A percentile compares a stretch with the other conserved stretches of the same genome.
Conservation (phyloP, 768 basidiomycete genomes). For the Mrakia blollopis region DNA sequence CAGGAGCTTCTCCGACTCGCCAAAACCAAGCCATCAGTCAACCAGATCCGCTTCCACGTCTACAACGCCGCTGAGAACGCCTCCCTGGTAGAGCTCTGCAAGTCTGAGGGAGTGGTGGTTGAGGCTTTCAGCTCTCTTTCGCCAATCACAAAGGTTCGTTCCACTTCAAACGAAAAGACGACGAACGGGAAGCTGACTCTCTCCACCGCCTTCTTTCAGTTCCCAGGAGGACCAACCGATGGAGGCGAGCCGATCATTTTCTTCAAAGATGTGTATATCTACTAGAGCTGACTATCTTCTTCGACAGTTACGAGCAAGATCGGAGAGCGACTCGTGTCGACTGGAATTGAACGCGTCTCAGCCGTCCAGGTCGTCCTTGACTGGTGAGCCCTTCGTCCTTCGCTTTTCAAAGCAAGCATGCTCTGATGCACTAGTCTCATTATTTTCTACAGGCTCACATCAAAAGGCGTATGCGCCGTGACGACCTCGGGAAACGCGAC, state of each 20-base stretch:
- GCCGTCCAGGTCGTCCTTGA: constrained; percentile 22
- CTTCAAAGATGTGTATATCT: not conserved
- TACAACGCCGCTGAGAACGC: constrained; percentile 23
- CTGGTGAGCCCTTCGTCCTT: not conserved
- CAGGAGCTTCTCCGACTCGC: not conserved
- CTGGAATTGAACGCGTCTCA: not conserved
- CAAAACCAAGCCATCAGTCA: constrained; percentile 24
- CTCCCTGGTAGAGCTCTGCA: not conserved
- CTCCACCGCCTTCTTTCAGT: not conserved
- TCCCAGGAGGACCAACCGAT: constrained; percentile 22
- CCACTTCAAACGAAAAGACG: no score
- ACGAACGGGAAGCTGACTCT: not conserved
- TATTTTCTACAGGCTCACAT: not conserved
- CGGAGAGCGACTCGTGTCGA: not conserved
- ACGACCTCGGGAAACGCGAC: constrained; percentile 25
- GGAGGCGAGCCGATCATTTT: not conserved
- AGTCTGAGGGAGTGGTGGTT: constrained; percentile 14
- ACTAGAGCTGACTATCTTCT: no score
- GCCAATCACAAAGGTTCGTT: constrained; percentile 18
- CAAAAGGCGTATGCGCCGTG: constrained; percentile 27
- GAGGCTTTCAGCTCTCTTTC: constrained; percentile 25
- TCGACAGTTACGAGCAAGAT: not conserved
- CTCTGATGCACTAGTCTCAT: not conserved
- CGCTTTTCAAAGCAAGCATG: no score
- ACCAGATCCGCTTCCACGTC: constrained; percentile 28